Percentiles rank a stretch among this genome's conserved stretches.
Evolutionary conservation across 73 alveolate genomes (phyloP).

Genomic region (Stentor coeruleus): DNA sequence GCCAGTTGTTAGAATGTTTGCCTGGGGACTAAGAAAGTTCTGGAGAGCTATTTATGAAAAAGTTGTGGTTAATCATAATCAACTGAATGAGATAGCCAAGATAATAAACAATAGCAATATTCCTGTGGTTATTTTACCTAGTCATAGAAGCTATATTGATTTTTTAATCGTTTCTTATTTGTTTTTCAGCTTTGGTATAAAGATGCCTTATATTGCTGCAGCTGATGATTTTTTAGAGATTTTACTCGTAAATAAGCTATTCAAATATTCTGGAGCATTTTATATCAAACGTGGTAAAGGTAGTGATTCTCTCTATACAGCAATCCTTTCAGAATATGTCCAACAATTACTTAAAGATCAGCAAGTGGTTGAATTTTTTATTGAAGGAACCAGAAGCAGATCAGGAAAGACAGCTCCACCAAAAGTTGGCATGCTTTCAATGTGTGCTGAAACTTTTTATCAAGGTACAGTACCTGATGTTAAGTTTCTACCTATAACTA

Average conservation of each 20-base stretch:
- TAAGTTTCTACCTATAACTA: slow-evolving; percentile 77
- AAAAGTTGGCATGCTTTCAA: slow-evolving; percentile 65
- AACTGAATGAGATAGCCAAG: slow-evolving; percentile 33
- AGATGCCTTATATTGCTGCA: slow-evolving; percentile 88
- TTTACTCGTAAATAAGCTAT: slow-evolving; percentile 58
- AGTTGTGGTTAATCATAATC: slow-evolving; percentile 60
- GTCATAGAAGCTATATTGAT: slow-evolving; percentile 85
- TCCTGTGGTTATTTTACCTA: slow-evolving; percentile 79
- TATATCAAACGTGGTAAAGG: slow-evolving; percentile 67
- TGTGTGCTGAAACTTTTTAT: slow-evolving; percentile 63
- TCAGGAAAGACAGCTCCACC: slow-evolving; percentile 80
- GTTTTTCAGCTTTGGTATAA: slow-evolving; percentile 67
- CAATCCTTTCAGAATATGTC: slow-evolving; percentile 76
- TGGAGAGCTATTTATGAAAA: slow-evolving; percentile 72
- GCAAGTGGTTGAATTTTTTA: slow-evolving; percentile 67
- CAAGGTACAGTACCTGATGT: slow-evolving; percentile 62
- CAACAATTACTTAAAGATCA: slow-evolving; percentile 54
- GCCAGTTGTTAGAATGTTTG: slow-evolving; percentile 48
- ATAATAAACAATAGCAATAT: slow-evolving; percentile 39
- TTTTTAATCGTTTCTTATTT: slow-evolving; percentile 72
- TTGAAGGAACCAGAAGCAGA: slow-evolving; percentile 87
- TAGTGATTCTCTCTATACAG: slow-evolving; percentile 69
- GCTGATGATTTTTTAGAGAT: slow-evolving; percentile 82
- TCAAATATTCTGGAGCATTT: slow-evolving; percentile 85
- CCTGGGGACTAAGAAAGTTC: slow-evolving; percentile 59